Percentiles rank a stretch among this genome's conserved stretches.
phyloP scores from a whole-genome alignment of 371 early-diverging fungal species.

The Zychaea mexicana region DNA sequence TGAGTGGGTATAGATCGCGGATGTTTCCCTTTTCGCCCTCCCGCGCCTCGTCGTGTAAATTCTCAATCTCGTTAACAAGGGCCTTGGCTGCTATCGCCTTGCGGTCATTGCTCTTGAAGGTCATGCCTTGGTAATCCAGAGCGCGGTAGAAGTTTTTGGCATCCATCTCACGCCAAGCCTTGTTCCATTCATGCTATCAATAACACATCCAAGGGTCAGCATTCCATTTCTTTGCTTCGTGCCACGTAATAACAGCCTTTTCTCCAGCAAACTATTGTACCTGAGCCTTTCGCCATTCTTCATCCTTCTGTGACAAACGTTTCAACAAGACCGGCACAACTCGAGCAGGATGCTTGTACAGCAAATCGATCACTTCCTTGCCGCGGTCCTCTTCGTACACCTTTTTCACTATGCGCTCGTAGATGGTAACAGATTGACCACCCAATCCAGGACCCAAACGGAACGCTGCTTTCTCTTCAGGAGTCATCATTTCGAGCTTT shows the following conservation, averaged over 20 bases:
- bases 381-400: conserved; percentile 90
- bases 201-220: conserved; percentile 14
- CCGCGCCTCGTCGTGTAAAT: conserved; percentile 56
- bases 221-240: not conserved
- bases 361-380: conserved; percentile 88
- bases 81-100: conserved; percentile 76
- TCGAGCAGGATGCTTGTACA: conserved; percentile 88
- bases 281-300: conserved; percentile 83
- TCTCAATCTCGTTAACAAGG: conserved; percentile 84
- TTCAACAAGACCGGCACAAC: conserved; percentile 95
- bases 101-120: conserved; percentile 88
- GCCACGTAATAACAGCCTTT: not conserved
- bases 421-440: conserved; percentile 84
- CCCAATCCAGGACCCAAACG: conserved; percentile 80
- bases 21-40: not conserved
- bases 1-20: conserved; percentile 59
- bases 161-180: conserved; percentile 96
- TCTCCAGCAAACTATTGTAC: conserved; percentile 56
- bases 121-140: conserved; percentile 92
- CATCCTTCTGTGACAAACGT: conserved; percentile 95
- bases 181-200: conserved; percentile 84
- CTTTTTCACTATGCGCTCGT: conserved; percentile 87
- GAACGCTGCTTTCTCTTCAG: conserved; percentile 76
- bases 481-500: conserved; percentile 72
- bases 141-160: conserved; percentile 95